Base-by-base conservation (phyloP, 2,329 filamentous ascomycete species). In the Ophiostoma tasmaniense region DNA sequence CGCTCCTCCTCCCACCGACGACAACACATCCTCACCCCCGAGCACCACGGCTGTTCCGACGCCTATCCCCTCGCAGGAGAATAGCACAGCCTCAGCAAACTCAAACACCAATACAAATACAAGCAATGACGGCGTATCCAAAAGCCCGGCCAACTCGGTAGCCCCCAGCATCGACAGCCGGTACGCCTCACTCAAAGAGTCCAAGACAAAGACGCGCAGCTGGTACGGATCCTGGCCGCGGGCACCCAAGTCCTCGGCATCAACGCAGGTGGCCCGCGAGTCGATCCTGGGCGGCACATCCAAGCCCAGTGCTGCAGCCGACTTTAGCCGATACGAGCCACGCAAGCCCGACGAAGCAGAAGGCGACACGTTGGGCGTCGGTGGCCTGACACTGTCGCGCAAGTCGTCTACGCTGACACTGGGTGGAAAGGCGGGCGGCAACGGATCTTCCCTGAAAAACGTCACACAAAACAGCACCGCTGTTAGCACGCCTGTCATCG, bases 191-290 rank as follows among this genome's bases (percentile, higher is more conserved):
- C 30, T 70, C 11, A 66, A 67, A 20, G 66, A 72, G 1, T 70
- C 72, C 3, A 71, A 70, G 64, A 66, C n/a, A 20, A 72, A 69
- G 64, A 66, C 69, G 8, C 70, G 80, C 65, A 88, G 85, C 75
- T 89, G 86, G 87, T 89, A 89, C 75, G 85, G 85, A 67, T 85
- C 86, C 22, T 88, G 85, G 85, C 83, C 85, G 22, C 80, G 83
- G 71, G 75, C 77, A 42, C 79, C 82, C 37, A 89, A 89, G 74
- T 84, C 86, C 7, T 78, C 80, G 20, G 81, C 87, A 35, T 89
- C 86, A 10, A 88, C 84, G 6, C 84, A 86, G 67, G 79, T 89
- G 62, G 85, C 85, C 3, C 82, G 81, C 72, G 87, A 89, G 75
- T 86, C 83, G 14, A 88, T 89, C 35, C 77, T 85, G 64, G 87